Evolutionary conservation across 2,329 filamentous ascomycete genomes (phyloP).

Genomic region (Ophiostoma sp.): DNA sequence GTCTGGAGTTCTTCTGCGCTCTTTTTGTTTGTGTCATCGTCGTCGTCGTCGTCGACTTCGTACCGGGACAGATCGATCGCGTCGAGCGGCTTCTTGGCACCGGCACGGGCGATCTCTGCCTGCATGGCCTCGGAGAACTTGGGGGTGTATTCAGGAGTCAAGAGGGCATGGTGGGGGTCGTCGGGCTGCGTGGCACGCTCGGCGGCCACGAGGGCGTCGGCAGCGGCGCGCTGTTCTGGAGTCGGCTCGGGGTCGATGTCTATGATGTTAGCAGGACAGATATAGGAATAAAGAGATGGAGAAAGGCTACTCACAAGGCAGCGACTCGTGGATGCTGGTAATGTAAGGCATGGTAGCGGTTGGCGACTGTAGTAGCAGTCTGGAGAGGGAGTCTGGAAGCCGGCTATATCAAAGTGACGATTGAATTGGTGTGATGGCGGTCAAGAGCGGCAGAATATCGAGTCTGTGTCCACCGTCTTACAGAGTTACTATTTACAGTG

Average conservation of each 20-base stretch:
- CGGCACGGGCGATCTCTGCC: constrained; percentile 63
- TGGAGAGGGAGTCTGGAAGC: not conserved
- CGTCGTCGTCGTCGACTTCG: constrained; percentile 59
- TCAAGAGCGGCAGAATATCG: not conserved
- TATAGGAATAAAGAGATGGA: constrained; percentile 20
- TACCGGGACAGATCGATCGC: constrained; percentile 77
- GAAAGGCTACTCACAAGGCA: constrained; percentile 59
- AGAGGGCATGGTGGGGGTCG: constrained; percentile 51
- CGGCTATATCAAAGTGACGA: not conserved
- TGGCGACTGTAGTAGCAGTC: not conserved
- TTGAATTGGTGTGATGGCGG: constrained; percentile 12
- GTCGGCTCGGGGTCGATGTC: constrained; percentile 77
- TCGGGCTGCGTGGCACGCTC: constrained; percentile 50
- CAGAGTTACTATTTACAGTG: not conserved
- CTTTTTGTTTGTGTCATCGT: not conserved
- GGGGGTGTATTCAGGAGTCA: constrained; percentile 49
- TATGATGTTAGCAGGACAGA: constrained; percentile 36
- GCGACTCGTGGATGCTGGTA: constrained; percentile 67
- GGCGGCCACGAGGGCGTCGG: constrained; percentile 62
- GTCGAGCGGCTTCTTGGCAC: constrained; percentile 41
- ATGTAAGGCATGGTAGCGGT: constrained; percentile 57
- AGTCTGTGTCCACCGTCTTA: not conserved
- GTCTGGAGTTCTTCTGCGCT: constrained; percentile 35
- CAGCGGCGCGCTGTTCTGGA: constrained; percentile 56
- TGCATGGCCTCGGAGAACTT: constrained; percentile 62